These are phyloP conservation scores for Populus simonii DNA, from an alignment of 345 rosid species.

Conservation along the genomic window DNA sequence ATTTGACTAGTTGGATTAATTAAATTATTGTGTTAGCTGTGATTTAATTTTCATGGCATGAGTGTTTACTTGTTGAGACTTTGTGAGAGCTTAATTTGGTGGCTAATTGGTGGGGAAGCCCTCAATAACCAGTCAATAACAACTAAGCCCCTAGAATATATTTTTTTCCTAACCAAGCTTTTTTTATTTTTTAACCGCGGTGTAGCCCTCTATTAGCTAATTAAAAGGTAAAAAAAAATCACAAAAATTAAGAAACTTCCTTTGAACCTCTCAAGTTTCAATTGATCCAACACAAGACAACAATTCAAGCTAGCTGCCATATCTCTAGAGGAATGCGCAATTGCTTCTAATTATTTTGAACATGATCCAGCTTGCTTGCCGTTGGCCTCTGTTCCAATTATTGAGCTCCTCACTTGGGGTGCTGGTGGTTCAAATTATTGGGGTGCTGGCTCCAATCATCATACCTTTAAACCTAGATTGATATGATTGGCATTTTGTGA, in stretches of 20 bases:
- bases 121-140: neutral
- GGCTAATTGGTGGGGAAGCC: neutral
- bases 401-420: neutral
- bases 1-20: neutral
- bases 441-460: too few relatives aligned
- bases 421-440: neutral
- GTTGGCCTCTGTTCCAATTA: neutral
- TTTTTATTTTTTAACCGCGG: too few relatives aligned
- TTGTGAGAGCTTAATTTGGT: neutral
- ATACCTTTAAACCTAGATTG: too few relatives aligned
- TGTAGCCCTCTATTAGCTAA: too few relatives aligned
- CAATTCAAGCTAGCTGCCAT: neutral
- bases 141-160: neutral
- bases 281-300: neutral
- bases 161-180: too few relatives aligned
- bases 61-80: too few relatives aligned
- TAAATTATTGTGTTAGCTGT: too few relatives aligned
- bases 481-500: too few relatives aligned
- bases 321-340: neutral
- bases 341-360: neutral
- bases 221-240: neutral
- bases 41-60: too few relatives aligned
- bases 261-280: neutral
- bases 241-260: neutral
- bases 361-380: neutral